Percentiles rank a stretch among this genome's conserved stretches.
These are phyloP conservation scores for Solanum neorickii DNA, from an alignment of 257 asterid species.

Conservation along the genomic window DNA sequence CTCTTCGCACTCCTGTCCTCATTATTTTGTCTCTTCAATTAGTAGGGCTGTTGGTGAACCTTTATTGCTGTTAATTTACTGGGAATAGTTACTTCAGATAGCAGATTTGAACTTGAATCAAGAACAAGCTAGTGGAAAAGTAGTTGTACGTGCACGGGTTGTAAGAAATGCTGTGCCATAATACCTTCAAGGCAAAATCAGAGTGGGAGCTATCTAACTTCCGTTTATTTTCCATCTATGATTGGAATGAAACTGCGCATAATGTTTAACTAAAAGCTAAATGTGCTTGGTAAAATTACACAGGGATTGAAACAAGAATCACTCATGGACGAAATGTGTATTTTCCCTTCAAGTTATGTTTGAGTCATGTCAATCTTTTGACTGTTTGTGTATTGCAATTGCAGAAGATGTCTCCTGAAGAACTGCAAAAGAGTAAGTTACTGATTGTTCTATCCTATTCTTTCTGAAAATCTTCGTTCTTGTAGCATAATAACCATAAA, in stretches of 20 bases:
- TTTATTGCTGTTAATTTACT: not conserved
- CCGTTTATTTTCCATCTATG: not conserved
- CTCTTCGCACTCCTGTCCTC: not conserved
- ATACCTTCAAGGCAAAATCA: not conserved
- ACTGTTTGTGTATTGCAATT: conserved; percentile 6
- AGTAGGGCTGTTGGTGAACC: not conserved
- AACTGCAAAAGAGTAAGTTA: conserved; percentile 65
- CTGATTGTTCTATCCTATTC: not conserved
- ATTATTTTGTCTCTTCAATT: not conserved
- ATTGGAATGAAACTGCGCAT: not conserved
- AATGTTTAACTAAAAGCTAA: not conserved
- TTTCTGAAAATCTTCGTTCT: not conserved
- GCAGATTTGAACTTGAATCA: not conserved
- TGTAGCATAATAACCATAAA: not conserved
- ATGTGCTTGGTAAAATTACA: not conserved
- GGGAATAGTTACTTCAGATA: not conserved
- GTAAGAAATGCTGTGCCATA: not conserved
- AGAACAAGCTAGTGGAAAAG: not conserved
- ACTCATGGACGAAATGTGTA: not conserved
- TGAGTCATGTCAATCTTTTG: not conserved
- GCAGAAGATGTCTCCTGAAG: conserved; percentile 68
- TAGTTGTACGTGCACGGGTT: not conserved
- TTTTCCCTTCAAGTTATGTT: not conserved
- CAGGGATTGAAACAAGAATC: not conserved
- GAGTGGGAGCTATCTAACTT: not conserved